A percentile compares a stretch with the other conserved stretches of the same genome.
Evolutionary conservation across 1,284 basidiomycete genomes (phyloP).

Genomic region (Porodaedalea pini): DNA sequence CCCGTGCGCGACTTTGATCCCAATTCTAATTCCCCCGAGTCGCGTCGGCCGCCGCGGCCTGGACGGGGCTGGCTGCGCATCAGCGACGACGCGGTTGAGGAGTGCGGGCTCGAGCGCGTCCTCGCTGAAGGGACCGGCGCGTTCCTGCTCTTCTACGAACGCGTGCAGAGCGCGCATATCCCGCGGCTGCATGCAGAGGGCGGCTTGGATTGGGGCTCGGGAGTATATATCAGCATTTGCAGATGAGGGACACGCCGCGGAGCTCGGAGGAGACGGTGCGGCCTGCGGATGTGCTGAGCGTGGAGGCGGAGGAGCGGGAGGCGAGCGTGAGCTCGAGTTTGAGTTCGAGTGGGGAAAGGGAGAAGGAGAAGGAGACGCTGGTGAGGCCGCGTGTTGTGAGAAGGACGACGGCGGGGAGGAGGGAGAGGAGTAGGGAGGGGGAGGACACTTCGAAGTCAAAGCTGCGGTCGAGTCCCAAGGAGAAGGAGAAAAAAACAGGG

Average conservation of each 20-base stretch:
- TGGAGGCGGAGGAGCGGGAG: background rate
- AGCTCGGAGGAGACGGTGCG: constrained; percentile 60
- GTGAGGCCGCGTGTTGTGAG: constrained; percentile 47
- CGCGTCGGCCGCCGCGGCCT: constrained; percentile 27
- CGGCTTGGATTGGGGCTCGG: background rate
- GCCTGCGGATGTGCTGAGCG: constrained; percentile 2
- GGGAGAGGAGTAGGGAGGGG: constrained; percentile 21
- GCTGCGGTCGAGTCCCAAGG: background rate
- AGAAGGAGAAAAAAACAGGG: background rate
- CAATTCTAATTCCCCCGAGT: constrained; percentile 23
- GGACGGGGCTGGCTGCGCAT: constrained; percentile 80
- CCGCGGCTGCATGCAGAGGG: background rate
- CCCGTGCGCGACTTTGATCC: constrained; percentile 37
- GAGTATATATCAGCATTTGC: constrained; percentile 24
- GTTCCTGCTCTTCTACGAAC: constrained; percentile 92
- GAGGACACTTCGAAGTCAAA: background rate
- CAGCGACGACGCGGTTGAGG: constrained; percentile 79
- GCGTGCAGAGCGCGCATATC: constrained; percentile 36
- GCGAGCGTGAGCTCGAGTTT: constrained; percentile 4
- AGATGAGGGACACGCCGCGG: constrained; percentile 32
- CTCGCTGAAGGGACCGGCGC: constrained; percentile 68
- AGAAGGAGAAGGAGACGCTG: background rate
- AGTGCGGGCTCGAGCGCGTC: constrained; percentile 74
- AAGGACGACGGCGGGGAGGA: constrained; percentile 52
- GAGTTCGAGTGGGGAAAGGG: background rate